These are phyloP conservation scores for Cochliopodium minus DNA, from an alignment of 208 protist genomes.

Conservation along the genomic window DNA sequence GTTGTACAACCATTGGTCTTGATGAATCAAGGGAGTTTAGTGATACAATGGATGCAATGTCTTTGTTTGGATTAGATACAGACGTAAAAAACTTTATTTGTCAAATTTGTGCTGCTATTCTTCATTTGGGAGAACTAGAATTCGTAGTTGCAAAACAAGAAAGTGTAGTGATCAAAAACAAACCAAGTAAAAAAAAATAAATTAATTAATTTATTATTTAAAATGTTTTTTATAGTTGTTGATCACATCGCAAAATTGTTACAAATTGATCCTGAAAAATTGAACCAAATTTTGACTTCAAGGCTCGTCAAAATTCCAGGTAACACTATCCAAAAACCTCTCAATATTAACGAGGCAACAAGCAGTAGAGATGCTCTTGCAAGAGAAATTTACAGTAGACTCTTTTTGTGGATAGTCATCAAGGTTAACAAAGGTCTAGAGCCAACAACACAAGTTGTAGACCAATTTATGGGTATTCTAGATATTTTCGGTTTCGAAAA, in stretches of 20 bases:
- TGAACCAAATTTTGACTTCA: too few species aligned
- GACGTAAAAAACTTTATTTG: conserved; percentile 39
- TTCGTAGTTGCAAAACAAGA: background rate
- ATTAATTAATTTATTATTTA: too few species aligned
- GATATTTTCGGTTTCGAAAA: conserved; percentile 81
- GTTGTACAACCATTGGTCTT: conserved; percentile 17
- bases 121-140: conserved; percentile 16
- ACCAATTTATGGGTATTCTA: conserved; percentile 40
- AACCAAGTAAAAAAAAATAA: too few species aligned
- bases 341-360: too few species aligned
- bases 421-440: conserved; percentile 35
- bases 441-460: background rate
- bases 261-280: too few species aligned
- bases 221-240: too few species aligned
- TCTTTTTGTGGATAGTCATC: conserved; percentile 50
- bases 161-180: conserved; percentile 5
- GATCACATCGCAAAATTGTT: too few species aligned
- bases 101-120: conserved; percentile 30
- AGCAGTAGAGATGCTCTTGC: conserved; percentile 40
- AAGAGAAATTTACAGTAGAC: conserved; percentile 45
- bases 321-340: too few species aligned
- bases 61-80: conserved; percentile 22
- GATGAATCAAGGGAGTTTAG: conserved; percentile 26
- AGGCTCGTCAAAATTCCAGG: too few species aligned
- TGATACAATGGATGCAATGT: conserved; percentile 21